Base-by-base conservation (phyloP, 106 monocot species). In the Dioscorea dumetorum region DNA sequence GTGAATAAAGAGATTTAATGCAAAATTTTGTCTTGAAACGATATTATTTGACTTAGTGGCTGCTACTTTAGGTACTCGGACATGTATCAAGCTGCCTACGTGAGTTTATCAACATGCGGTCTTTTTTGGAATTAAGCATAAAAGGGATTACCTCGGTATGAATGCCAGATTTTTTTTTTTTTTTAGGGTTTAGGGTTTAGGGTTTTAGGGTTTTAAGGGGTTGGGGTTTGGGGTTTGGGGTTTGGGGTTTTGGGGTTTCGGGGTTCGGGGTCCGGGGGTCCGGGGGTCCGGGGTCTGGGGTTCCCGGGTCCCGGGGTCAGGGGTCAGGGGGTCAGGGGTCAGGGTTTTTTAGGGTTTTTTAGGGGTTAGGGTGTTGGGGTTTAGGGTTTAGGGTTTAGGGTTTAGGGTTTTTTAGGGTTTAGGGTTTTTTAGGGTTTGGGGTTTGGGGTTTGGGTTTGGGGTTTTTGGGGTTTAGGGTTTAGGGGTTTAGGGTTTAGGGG, bases 331-430 rank as follows among this genome's bases (percentile, higher is more conserved):
- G 57, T 78, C 60, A 50, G 67, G 78, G 64, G 57, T 78, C 67
- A 60, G 66, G 78, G 72, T n/a, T n/a, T n/a, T n/a, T n/a, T n/a
- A n/a, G n/a, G n/a, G n/a, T n/a, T n/a, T n/a, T 58, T 72, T 78
- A 59, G 66, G 78, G 78, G 57, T 78, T 78, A 66, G 66, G 78
- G 78, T 57, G n/a, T 78, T 78, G 59, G 66, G 78, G 78, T 64
- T 78, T 78, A 58, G 58, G 74, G 74, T 65, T 74, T 74, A 66
- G 66, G 74, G 74, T 65, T 71, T 78, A 66, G 64, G 72, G 71
- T 64, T 71, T 78, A 66, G 64, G 72, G 71, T 64, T 64, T 53
- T 70, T 67, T 70, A 62, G 62, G 76, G 76, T 69, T 77, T 77
- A 70, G 70, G 76, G 61, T 66, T 66, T 66, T 67, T 71, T 71